Percentiles rank a stretch among this genome's conserved stretches.
phyloP scores from a whole-genome alignment of 2,329 filamentous ascomycete species.

The Alternaria angustiovoidea region DNA sequence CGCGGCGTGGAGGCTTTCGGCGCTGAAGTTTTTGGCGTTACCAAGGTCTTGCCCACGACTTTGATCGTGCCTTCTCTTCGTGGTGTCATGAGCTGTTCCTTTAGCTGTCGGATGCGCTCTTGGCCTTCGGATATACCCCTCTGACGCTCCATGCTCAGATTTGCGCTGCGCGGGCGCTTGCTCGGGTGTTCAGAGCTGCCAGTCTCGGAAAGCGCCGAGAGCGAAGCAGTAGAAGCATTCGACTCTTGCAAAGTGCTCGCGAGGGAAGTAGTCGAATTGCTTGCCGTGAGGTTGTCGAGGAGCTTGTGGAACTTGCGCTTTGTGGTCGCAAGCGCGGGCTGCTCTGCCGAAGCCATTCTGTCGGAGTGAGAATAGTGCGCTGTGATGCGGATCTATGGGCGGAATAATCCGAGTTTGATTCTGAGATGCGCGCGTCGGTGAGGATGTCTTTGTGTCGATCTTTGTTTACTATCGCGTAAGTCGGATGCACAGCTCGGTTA shows the following conservation, averaged over 20 bases:
- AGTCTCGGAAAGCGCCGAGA: conserved; percentile 33
- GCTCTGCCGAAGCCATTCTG: conserved; percentile 23
- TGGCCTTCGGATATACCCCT: conserved; percentile 40
- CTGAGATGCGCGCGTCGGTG: conserved; percentile 1
- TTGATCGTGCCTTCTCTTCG: conserved; percentile 40
- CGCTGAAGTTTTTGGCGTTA: conserved; percentile 37
- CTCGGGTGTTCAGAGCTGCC: conserved; percentile 39
- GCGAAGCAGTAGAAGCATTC: conserved; percentile 43
- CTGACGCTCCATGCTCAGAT: conserved; percentile 37
- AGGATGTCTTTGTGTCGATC: conserved; percentile 21
- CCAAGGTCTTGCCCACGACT: conserved; percentile 38
- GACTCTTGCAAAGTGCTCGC: conserved; percentile 48
- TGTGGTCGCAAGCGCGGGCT: conserved; percentile 72
- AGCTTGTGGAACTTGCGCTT: conserved; percentile 84
- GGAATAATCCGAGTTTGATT: conserved; percentile 1
- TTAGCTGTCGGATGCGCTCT: conserved; percentile 41
- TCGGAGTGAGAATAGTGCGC: neutral
- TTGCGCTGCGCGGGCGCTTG: conserved; percentile 48
- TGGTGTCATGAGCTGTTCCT: conserved; percentile 44
- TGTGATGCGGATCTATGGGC: neutral
- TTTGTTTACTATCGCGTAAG: conserved; percentile 34
- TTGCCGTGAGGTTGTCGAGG: conserved; percentile 61
- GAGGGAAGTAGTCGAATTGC: conserved; percentile 56
- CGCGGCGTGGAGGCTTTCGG: conserved; percentile 36
- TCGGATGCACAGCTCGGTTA: neutral